Evolutionary conservation across 108 stramenopile species (phyloP).

Genomic region (Mayamaea pseudoterrestris): DNA sequence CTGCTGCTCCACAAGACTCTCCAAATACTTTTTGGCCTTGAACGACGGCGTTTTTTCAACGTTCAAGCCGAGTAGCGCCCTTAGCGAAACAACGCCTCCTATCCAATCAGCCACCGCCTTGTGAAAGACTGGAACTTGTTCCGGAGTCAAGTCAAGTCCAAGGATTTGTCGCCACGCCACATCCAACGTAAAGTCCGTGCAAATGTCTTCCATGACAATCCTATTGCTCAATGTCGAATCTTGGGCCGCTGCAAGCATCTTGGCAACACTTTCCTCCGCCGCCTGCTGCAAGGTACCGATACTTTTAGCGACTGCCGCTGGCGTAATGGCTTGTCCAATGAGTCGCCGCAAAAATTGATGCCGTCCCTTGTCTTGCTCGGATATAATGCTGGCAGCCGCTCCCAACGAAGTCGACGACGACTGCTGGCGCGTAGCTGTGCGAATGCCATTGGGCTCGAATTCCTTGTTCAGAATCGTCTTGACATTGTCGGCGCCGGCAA

Average conservation of each 20-base stretch:
- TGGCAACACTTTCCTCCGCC: too few relatives aligned
- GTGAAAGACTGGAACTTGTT: constrained; percentile 21
- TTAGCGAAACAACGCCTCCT: constrained; percentile 6
- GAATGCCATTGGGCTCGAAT: too few relatives aligned
- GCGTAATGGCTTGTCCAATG: constrained; percentile 22
- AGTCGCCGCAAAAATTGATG: constrained; percentile 16
- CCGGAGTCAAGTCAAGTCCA: constrained; percentile 25
- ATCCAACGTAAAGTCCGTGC: constrained; percentile 21
- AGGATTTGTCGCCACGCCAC: constrained; percentile 32
- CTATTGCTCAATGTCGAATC: constrained; percentile 4
- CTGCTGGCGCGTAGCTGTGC: not conserved
- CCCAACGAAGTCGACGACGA: constrained; percentile 4
- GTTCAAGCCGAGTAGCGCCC: too few relatives aligned
- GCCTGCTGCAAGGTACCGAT: constrained; percentile 17
- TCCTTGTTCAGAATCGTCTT: constrained; percentile 25
- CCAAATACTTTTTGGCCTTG: constrained; percentile 15
- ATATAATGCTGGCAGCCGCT: constrained; percentile 5
- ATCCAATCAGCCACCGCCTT: constrained; percentile 23
- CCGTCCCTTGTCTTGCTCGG: constrained; percentile 13
- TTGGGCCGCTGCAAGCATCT: too few relatives aligned
- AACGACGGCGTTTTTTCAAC: constrained; percentile 4
- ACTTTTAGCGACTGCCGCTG: constrained; percentile 8
- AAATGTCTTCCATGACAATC: constrained; percentile 24
- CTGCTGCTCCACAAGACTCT: constrained; percentile 17
- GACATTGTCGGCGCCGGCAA: constrained; percentile 24